A percentile compares a stretch with the other conserved stretches of the same genome.
Evolutionary conservation across 805 yeast genomes (phyloP).

Genomic region (Sugiyamaella americana): DNA sequence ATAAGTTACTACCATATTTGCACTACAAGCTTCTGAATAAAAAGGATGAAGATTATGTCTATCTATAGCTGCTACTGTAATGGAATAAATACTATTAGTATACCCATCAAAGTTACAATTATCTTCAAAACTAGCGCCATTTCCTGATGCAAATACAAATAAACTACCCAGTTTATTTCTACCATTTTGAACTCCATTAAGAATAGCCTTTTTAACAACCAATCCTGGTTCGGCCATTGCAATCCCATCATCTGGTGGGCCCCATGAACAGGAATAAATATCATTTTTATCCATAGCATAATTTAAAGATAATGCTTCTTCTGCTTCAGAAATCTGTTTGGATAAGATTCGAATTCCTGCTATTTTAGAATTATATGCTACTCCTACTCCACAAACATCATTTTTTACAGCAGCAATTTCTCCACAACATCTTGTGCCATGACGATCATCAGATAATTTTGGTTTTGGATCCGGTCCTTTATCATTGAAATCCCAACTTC

Average conservation of each 20-base stretch:
- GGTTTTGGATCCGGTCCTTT: conserved; percentile 75
- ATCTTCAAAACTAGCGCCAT: conserved; percentile 78
- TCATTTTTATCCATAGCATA: conserved; percentile 80
- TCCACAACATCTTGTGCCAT: conserved; percentile 97
- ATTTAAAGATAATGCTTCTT: conserved; percentile 84
- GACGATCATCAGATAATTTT: conserved; percentile 71
- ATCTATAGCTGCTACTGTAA: conserved; percentile 92
- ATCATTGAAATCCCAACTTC: conserved; percentile 92
- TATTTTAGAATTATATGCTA: conserved; percentile 81
- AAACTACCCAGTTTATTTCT: conserved; percentile 75
- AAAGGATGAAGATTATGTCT: conserved; percentile 79
- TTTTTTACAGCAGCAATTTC: conserved; percentile 86
- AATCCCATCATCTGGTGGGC: conserved; percentile 89
- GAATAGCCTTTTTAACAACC: conserved; percentile 71
- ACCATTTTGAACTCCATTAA: conserved; percentile 82
- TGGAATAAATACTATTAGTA: conserved; percentile 90
- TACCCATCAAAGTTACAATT: conserved; percentile 97
- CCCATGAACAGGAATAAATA: conserved; percentile 97
- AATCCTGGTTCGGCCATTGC: conserved; percentile 80
- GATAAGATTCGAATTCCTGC: conserved; percentile 87
- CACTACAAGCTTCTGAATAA: conserved; percentile 89
- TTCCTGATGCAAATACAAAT: conserved; percentile 94
- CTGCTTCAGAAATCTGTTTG: conserved; percentile 71
- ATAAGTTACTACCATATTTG: conserved; percentile 89
- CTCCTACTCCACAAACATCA: conserved; percentile 91